Conservation (phyloP, 164 flowering plant species). For the Houttuynia cordata region DNA sequence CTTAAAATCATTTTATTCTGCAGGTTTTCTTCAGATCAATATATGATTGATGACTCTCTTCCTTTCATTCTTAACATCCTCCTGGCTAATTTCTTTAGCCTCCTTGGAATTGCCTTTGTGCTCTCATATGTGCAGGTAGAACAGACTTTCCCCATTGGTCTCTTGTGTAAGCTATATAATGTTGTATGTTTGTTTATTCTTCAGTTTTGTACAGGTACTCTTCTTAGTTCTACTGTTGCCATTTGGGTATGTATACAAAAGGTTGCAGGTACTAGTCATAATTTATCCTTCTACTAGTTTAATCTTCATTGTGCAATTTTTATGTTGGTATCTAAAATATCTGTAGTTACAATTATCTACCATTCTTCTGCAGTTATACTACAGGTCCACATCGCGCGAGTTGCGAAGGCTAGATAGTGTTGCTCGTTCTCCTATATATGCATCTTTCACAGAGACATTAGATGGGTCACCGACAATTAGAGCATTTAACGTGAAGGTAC, state of each 20-base stretch:
- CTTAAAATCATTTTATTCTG: conserved; percentile 8
- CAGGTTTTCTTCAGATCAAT: conserved; percentile 93
- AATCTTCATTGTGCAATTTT: no score
- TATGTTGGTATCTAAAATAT: not conserved
- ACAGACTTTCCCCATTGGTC: not conserved
- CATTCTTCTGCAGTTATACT: conserved; percentile 51
- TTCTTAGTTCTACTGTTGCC: conserved; percentile 75
- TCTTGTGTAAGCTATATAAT: not conserved
- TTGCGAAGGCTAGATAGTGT: conserved; percentile 88
- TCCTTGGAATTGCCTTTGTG: conserved; percentile 68
- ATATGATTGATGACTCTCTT: conserved; percentile 91
- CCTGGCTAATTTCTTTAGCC: conserved; percentile 75
- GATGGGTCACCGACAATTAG: conserved; percentile 88
- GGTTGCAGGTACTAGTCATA: conserved; percentile 51
- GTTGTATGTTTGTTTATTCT: not conserved
- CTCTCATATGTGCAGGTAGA: conserved; percentile 80
- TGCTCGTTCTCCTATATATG: conserved; percentile 92
- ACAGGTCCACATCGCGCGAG: conserved; percentile 89
- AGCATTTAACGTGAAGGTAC: conserved; percentile 75
- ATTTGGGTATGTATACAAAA: conserved; percentile 73
- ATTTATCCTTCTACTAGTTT: not conserved
- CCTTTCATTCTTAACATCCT: conserved; percentile 96
- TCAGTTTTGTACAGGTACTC: conserved; percentile 36
- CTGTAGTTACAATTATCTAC: conserved; percentile 6
- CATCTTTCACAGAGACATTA: conserved; percentile 84